phyloP scores from a whole-genome alignment of 2,329 filamentous ascomycete species.

The Ophiostoma quercus region DNA sequence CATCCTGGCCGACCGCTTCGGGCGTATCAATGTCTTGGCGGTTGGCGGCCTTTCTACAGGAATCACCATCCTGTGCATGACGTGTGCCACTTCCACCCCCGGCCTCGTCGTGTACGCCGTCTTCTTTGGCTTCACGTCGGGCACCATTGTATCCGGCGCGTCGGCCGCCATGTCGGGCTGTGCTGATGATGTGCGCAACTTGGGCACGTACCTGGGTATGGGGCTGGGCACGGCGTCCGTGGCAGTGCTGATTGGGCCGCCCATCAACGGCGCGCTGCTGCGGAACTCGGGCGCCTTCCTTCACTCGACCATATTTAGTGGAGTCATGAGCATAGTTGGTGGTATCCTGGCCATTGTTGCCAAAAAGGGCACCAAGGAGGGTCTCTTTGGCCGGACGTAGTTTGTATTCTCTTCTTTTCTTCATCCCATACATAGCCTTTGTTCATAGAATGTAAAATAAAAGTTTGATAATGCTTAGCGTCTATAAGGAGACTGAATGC shows the following conservation, averaged over 20 bases:
- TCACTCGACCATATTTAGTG: neutral
- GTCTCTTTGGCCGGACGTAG: neutral
- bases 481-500: no score
- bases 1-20: conserved; percentile 47
- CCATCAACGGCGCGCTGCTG: neutral
- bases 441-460: neutral
- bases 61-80: conserved; percentile 33
- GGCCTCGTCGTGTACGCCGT: conserved; percentile 28
- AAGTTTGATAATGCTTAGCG: neutral
- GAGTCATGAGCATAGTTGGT: conserved; percentile 34
- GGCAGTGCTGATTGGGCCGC: neutral
- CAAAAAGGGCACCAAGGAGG: conserved; percentile 22
- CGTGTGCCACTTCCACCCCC: conserved; percentile 26
- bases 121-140: conserved; percentile 29
- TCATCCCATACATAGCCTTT: neutral
- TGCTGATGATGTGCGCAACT: neutral
- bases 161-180: conserved; percentile 37
- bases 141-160: conserved; percentile 36
- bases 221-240: neutral
- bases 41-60: conserved; percentile 23
- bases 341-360: conserved; percentile 22
- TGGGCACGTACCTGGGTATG: conserved; percentile 3
- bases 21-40: conserved; percentile 42
- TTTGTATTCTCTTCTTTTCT: neutral
- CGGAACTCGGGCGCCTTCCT: neutral